Conservation (phyloP, 2,329 filamentous ascomycete genomes). For the Phoma sp. region DNA sequence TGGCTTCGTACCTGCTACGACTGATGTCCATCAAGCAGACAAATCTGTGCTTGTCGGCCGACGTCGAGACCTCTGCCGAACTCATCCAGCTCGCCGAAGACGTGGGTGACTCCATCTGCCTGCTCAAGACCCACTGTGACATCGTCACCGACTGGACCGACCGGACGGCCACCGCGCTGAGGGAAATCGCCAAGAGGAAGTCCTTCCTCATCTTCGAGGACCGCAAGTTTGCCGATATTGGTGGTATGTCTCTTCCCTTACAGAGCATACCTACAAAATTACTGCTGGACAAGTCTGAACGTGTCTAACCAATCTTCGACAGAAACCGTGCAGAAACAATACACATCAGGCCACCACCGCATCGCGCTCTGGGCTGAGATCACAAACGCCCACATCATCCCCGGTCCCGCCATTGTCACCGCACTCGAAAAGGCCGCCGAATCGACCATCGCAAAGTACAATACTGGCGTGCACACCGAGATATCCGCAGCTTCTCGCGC, state of each 20-base stretch:
- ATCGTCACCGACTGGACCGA: constrained; percentile 67
- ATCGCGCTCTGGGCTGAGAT: constrained; percentile 62
- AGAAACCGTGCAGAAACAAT: constrained; percentile 63
- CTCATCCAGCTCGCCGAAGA: constrained; percentile 63
- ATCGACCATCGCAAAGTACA: constrained; percentile 56
- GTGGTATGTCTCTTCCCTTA: constrained; percentile 50
- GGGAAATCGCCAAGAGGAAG: constrained; percentile 57
- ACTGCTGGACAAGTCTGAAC: not conserved
- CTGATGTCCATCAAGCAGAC: constrained; percentile 58
- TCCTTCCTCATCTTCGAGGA: constrained; percentile 62
- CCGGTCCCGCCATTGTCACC: constrained; percentile 59
- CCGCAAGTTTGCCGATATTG: constrained; percentile 63
- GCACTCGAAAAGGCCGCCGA: constrained; percentile 58
- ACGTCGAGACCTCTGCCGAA: constrained; percentile 62
- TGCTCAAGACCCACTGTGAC: constrained; percentile 68
- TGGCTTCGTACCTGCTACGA: constrained; percentile 57
- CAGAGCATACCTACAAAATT: constrained; percentile 1
- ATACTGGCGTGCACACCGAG: constrained; percentile 59
- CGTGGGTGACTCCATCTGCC: constrained; percentile 65
- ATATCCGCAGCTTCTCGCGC: constrained; percentile 51
- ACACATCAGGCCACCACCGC: constrained; percentile 57
- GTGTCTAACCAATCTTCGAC: constrained; percentile 5
- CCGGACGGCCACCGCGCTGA: constrained; percentile 58
- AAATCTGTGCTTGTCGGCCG: constrained; percentile 63
- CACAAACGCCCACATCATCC: constrained; percentile 60